These are phyloP conservation scores for Vaccinium darrowii DNA, from an alignment of 148 eudicot species.

Conservation along the genomic window DNA sequence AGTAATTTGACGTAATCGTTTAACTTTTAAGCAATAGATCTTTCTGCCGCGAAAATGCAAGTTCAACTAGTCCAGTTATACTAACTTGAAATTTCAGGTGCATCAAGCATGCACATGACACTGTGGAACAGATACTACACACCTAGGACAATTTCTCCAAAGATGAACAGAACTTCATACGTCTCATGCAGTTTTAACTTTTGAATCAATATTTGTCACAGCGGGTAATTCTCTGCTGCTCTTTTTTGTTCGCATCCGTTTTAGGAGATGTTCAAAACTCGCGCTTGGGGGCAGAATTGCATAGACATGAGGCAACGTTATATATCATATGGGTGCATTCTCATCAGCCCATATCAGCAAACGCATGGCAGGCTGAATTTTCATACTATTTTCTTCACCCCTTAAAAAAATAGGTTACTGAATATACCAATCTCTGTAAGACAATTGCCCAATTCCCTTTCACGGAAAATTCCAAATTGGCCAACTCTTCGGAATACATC, in stretches of 20 bases:
- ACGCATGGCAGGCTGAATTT: neutral
- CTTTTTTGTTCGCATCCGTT: too few relatives aligned
- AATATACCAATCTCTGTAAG: neutral
- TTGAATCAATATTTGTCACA: neutral
- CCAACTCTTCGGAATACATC: neutral
- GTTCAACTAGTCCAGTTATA: neutral
- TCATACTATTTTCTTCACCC: neutral
- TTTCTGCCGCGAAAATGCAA: neutral
- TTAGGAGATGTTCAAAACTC: too few relatives aligned
- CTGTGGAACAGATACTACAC: too few relatives aligned
- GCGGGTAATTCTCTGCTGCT: neutral
- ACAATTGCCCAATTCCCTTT: neutral
- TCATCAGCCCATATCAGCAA: neutral
- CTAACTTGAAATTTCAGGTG: neutral
- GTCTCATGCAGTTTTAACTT: neutral
- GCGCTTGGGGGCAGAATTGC: too few relatives aligned
- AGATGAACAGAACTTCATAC: neutral
- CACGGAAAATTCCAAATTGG: too few relatives aligned
- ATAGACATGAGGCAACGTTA: too few relatives aligned
- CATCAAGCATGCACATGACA: neutral
- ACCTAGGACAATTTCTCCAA: neutral
- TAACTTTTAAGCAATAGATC: neutral
- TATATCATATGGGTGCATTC: too few relatives aligned
- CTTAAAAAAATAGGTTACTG: neutral
- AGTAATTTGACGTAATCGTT: neutral